Conservation (phyloP, 2,329 filamentous ascomycete species). For the Botrytis fragariae region DNA sequence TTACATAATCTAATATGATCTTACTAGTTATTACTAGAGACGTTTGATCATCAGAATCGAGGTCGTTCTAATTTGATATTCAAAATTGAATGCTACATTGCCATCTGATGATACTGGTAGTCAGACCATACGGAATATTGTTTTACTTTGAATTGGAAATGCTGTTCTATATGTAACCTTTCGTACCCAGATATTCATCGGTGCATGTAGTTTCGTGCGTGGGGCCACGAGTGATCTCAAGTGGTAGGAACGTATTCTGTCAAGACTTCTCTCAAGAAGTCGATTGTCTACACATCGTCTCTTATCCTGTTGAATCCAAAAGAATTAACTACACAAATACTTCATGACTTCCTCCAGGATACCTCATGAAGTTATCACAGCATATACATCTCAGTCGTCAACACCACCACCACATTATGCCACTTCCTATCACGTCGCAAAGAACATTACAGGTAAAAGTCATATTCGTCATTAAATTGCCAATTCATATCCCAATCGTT, state of each 20-base stretch:
- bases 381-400: background rate
- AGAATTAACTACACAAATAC: background rate
- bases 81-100: background rate
- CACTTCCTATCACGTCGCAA: background rate
- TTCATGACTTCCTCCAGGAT: background rate
- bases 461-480: background rate
- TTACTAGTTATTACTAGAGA: no score
- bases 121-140: no score
- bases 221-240: background rate
- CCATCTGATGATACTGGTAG: background rate
- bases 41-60: no score
- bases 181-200: background rate
- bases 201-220: background rate
- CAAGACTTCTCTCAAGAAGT: background rate
- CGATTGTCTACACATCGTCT: background rate
- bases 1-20: no score
- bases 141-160: background rate
- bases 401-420: background rate
- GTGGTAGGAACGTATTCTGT: background rate
- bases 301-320: no score
- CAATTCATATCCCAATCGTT: background rate
- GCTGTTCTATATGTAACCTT: background rate
- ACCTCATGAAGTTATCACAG: background rate
- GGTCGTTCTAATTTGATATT: background rate
- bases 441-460: background rate